phyloP scores from a whole-genome alignment of 352 stramenopile species.

The Stramenopiles sp. region DNA sequence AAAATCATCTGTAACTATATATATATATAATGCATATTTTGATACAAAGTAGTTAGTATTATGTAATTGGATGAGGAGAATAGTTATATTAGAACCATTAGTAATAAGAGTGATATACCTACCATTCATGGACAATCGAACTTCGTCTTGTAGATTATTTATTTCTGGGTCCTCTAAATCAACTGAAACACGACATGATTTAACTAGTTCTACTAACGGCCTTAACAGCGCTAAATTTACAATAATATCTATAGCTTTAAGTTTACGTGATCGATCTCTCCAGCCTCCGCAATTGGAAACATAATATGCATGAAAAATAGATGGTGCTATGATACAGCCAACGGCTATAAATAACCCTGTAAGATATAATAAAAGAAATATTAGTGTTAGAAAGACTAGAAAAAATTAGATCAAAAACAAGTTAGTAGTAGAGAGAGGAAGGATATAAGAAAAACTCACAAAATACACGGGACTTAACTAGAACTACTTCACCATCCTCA shows the following conservation, averaged over 20 bases:
- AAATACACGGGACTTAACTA: too few relatives aligned
- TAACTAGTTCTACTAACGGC: neutral
- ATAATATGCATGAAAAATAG: neutral
- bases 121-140: neutral
- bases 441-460: too few relatives aligned
- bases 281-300: neutral
- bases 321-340: neutral
- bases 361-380: neutral
- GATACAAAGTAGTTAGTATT: too few relatives aligned
- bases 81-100: too few relatives aligned
- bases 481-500: too few relatives aligned
- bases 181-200: neutral
- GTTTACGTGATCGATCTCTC: neutral
- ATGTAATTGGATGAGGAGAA: too few relatives aligned
- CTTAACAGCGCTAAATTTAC: neutral
- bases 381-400: too few relatives aligned
- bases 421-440: too few relatives aligned
- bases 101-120: too few relatives aligned
- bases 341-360: neutral
- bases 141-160: neutral
- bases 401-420: too few relatives aligned
- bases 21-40: too few relatives aligned
- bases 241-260: neutral
- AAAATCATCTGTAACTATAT: neutral
- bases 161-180: neutral